A percentile compares a stretch with the other conserved stretches of the same genome.
Conservation (phyloP, 345 rosid species). For the Capsella bursapastoris region DNA sequence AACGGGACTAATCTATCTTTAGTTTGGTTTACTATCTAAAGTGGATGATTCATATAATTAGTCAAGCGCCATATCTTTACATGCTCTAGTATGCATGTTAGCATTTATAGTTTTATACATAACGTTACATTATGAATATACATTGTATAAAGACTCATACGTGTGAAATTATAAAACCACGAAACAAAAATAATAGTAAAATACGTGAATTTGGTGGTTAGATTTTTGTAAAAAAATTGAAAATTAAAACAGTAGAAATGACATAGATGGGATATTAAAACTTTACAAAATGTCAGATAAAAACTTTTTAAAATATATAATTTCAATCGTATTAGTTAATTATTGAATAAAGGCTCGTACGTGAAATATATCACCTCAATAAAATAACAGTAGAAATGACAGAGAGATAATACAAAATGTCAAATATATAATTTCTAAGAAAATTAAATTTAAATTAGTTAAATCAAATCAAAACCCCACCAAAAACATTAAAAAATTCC, state of each 20-base stretch:
- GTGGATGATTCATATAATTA: neutral
- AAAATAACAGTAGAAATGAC: constrained; percentile 10
- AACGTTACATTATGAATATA: neutral
- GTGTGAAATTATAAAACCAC: neutral
- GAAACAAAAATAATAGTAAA: neutral
- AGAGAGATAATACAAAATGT: neutral
- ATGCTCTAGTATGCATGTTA: neutral
- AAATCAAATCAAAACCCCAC: constrained; percentile 27
- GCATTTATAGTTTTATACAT: neutral
- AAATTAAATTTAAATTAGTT: neutral
- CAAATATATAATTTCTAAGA: neutral
- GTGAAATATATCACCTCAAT: neutral
- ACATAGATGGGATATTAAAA: no score
- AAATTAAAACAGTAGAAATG: neutral
- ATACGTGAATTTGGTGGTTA: neutral
- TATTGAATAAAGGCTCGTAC: neutral
- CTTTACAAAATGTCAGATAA: no score
- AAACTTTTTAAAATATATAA: no score
- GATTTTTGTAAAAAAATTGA: neutral
- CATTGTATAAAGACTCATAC: neutral
- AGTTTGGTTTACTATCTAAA: constrained; percentile 26
- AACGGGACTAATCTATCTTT: neutral
- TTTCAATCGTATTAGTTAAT: neutral
- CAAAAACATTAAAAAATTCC: constrained; percentile 21
- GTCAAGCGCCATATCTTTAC: neutral